Evolutionary conservation across 768 basidiomycete species (phyloP).

Genomic region (Psilocybe sp.): DNA sequence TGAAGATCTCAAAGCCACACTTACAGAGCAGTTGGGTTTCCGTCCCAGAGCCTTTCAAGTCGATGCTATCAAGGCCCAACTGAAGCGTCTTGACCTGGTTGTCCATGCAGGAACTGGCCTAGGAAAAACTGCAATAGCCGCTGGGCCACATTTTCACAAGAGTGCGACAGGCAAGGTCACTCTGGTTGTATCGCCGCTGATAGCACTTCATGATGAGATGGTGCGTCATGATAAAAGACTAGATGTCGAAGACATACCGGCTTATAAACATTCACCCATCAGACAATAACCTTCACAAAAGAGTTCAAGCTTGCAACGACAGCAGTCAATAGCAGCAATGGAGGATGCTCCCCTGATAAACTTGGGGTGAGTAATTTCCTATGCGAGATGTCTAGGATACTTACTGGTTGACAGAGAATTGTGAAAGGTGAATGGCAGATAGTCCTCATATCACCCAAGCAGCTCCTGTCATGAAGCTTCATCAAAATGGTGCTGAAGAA

Average conservation of each 20-base stretch:
- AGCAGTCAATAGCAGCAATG: slow-evolving; percentile 28
- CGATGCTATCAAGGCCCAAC: no score
- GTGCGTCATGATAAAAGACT: no score
- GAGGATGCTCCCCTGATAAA: slow-evolving; percentile 19
- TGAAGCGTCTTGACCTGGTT: slow-evolving; percentile 26
- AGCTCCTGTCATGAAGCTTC: slow-evolving; percentile 25
- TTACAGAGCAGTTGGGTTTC: no score
- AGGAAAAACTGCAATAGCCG: slow-evolving; percentile 38
- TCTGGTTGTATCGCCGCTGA: slow-evolving; percentile 34
- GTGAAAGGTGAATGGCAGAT: slow-evolving; percentile 22
- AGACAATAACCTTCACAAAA: slow-evolving; percentile 24
- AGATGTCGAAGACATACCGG: no score
- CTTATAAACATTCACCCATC: no score
- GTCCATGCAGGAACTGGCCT: slow-evolving; percentile 35
- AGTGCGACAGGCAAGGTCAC: slow-evolving; percentile 25
- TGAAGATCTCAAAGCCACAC: no score
- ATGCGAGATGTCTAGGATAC: no score
- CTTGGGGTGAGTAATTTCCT: slow-evolving; percentile 23
- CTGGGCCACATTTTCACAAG: slow-evolving; percentile 30
- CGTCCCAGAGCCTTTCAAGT: no score
- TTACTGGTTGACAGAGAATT: slow-evolving; percentile 14
- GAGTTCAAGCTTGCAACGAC: slow-evolving; percentile 27
- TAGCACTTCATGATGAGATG: slow-evolving; percentile 29
- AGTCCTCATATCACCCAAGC: slow-evolving; percentile 33
- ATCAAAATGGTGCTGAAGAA: slow-evolving; percentile 22